phyloP scores from a whole-genome alignment of 2,329 filamentous ascomycete genomes.

The Colletotrichum sp. region DNA sequence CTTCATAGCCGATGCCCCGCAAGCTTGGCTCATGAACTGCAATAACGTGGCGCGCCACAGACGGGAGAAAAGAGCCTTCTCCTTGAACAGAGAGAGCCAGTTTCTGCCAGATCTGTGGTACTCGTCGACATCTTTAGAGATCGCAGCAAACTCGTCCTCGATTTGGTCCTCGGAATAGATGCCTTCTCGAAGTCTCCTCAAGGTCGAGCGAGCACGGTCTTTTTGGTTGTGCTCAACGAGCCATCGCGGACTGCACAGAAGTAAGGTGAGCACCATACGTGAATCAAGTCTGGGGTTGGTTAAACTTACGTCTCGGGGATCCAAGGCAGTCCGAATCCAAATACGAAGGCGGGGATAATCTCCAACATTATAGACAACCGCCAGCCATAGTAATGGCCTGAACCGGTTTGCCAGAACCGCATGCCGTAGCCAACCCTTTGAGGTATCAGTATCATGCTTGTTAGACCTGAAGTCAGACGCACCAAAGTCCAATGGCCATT shows the following conservation, averaged over 20 bases:
- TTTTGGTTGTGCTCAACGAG: slow-evolving; percentile 55
- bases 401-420: slow-evolving; percentile 53
- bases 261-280: neutral
- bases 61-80: slow-evolving; percentile 52
- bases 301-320: slow-evolving; percentile 57
- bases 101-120: slow-evolving; percentile 39
- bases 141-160: slow-evolving; percentile 49
- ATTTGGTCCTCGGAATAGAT: slow-evolving; percentile 39
- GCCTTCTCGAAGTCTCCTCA: slow-evolving; percentile 56
- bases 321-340: slow-evolving; percentile 55
- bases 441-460: neutral
- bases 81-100: slow-evolving; percentile 54
- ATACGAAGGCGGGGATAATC: slow-evolving; percentile 55
- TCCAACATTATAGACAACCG: slow-evolving; percentile 57
- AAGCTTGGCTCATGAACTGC: slow-evolving; percentile 67
- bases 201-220: slow-evolving; percentile 46
- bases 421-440: slow-evolving; percentile 60
- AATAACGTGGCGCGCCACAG: slow-evolving; percentile 62
- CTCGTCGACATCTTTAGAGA: slow-evolving; percentile 46
- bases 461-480: slow-evolving; percentile 11
- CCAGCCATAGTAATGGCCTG: slow-evolving; percentile 56
- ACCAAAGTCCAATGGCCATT: slow-evolving; percentile 61
- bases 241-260: slow-evolving; percentile 58
- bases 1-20: slow-evolving; percentile 64
- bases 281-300: neutral